Conservation (phyloP, 2,329 filamentous ascomycete genomes). For the Penicillium sp. region DNA sequence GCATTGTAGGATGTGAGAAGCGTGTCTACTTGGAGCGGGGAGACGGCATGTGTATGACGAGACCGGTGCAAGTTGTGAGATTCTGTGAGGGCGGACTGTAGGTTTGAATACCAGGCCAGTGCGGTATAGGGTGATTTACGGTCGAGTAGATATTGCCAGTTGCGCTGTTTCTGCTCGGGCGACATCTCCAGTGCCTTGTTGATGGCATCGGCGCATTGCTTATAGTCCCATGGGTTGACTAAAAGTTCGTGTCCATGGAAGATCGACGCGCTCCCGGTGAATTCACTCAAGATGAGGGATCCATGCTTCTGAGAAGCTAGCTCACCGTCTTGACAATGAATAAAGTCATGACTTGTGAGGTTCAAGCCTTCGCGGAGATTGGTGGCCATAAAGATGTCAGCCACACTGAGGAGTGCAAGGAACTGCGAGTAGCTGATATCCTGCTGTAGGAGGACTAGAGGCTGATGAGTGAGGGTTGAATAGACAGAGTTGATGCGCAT, state of each 20-base stretch:
- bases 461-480: constrained; percentile 87
- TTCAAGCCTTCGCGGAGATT: constrained; percentile 97
- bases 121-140: constrained; percentile 80
- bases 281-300: constrained; percentile 89
- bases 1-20: constrained; percentile 70
- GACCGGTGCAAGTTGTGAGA: constrained; percentile 80
- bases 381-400: constrained; percentile 89
- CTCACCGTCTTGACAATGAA: constrained; percentile 87
- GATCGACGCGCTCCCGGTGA: constrained; percentile 86
- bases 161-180: constrained; percentile 70
- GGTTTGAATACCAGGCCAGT: constrained; percentile 77
- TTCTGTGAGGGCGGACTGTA: constrained; percentile 70
- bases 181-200: constrained; percentile 81
- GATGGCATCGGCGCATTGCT: constrained; percentile 83
- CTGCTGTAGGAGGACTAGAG: constrained; percentile 88
- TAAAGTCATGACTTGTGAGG: constrained; percentile 87
- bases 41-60: constrained; percentile 79
- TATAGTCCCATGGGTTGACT: constrained; percentile 95
- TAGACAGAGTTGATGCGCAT: constrained; percentile 89
- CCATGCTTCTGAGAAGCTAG: constrained; percentile 76
- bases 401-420: constrained; percentile 84
- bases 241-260: constrained; percentile 79
- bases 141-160: constrained; percentile 75
- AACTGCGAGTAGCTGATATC: constrained; percentile 93
- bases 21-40: constrained; percentile 71